Evolutionary conservation across 2,329 filamentous ascomycete species (phyloP), one percentile per base, ranked within the genome.

Genomic region (Didymella keratinophila): DNA sequence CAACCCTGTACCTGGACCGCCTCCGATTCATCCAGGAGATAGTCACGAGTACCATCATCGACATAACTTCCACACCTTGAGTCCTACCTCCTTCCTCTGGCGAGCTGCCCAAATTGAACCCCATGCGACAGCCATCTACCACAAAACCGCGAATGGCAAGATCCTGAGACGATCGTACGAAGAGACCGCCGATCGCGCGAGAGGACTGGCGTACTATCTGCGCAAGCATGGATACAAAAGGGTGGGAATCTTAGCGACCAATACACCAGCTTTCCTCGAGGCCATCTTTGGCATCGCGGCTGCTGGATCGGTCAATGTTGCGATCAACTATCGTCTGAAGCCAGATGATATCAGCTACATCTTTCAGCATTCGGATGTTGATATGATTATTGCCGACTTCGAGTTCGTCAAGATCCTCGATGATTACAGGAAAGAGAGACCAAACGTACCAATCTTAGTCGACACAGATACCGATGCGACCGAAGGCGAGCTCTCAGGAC

Each of bases 251-350:
- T 82, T 99, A 11, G 89, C 88, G 9, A 91, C 95, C 3, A 99
- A 99, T 75, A 99, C 95, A 1, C 95, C 95, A 0, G 93, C 93
- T 0, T 98, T 98, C 70, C 82, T 99, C 27, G 94, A 98, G 78
- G 86, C 88, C 7, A 91, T 97, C 61, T 99, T 92, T 72, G 95
- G 91, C 1, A 89, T 97, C 66, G 89, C 88, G 0, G 93, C 91
- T 1, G 91, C 91, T 0, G 92, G 92, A 1, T 91, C 84, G 8
- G 86, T 96, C 23, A 87, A 93, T 61, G 90, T 97, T 52, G 83
- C 83, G 3, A 86, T 89, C 44, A 92, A 92, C 65, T 91, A 91
- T 68, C 81, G 89, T 2, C 80, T 97, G 44, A 95, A 95, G 75
- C 81, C 85, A 34, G 91, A 93, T 61, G 95, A 99, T 71, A 89